Percentiles rank a stretch among this genome's conserved stretches.
Evolutionary conservation across 805 yeast species (phyloP).

Genomic region (Wickerhamomyces ciferrii): DNA sequence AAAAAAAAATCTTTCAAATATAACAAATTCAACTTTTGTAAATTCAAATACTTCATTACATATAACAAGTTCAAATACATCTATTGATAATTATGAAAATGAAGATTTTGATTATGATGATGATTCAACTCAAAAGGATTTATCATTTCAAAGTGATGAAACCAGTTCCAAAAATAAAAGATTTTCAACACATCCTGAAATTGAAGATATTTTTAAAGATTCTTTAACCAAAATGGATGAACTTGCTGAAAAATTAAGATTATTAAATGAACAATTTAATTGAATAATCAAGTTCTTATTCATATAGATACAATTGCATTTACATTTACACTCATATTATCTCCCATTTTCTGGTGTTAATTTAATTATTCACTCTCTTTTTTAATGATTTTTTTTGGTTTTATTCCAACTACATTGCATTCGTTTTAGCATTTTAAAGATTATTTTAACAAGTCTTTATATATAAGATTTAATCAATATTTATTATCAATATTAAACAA

Average conservation of each 20-base stretch:
- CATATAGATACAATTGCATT: neutral
- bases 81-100: conserved; percentile 6
- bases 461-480: no score
- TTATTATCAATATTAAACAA: no score
- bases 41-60: conserved; percentile 18
- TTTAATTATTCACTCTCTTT: no score
- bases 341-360: no score
- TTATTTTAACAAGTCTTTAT: no score
- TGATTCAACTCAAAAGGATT: neutral
- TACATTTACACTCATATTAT: no score
- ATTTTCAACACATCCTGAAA: conserved; percentile 32
- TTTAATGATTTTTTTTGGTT: no score
- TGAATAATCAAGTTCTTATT: neutral
- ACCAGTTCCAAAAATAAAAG: conserved; percentile 8
- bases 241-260: conserved; percentile 22
- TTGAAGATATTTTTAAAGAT: conserved; percentile 53
- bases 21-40: conserved; percentile 19
- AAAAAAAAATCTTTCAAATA: conserved; percentile 12
- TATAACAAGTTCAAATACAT: conserved; percentile 9
- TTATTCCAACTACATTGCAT: neutral
- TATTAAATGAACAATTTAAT: conserved; percentile 9
- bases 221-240: conserved; percentile 43
- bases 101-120: neutral
- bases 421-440: neutral
- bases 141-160: conserved; percentile 1